Percentiles rank a stretch among this genome's conserved stretches.
Evolutionary conservation across 345 rosid genomes (phyloP).

Genomic region (Salix dunnii): DNA sequence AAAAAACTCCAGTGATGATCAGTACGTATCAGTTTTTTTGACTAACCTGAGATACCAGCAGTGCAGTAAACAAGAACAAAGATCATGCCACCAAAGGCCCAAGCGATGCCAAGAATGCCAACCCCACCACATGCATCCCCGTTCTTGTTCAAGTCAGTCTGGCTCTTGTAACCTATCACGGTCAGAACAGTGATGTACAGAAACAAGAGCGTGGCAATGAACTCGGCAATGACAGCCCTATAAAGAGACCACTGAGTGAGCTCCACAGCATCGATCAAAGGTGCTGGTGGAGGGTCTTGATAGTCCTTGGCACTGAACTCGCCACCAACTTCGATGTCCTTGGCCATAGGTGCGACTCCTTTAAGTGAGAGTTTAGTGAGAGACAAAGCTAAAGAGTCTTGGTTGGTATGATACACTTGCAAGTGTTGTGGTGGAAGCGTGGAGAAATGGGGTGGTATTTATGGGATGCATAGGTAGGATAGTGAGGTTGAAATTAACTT

Average conservation of each 20-base stretch:
- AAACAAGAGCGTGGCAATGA: slow-evolving; percentile 42
- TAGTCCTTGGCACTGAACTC: slow-evolving; percentile 35
- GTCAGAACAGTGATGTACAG: slow-evolving; percentile 42
- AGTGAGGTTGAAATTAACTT: not conserved
- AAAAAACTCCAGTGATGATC: too few relatives aligned
- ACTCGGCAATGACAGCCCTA: slow-evolving; percentile 44
- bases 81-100: slow-evolving; percentile 53
- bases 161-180: slow-evolving; percentile 41
- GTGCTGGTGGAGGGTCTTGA: slow-evolving; percentile 46
- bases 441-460: not conserved
- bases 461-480: not conserved
- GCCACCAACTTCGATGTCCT: slow-evolving; percentile 28
- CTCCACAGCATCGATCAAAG: slow-evolving; percentile 37
- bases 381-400: not conserved
- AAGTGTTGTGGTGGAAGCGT: not conserved
- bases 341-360: slow-evolving; percentile 20
- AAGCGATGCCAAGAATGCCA: slow-evolving; percentile 44
- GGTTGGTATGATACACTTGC: not conserved
- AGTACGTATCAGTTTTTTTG: too few relatives aligned
- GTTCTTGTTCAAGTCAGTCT: slow-evolving; percentile 16
- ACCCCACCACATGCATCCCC: slow-evolving; percentile 32
- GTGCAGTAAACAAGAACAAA: slow-evolving; percentile 49
- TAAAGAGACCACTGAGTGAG: slow-evolving; percentile 40
- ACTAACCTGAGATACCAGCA: slow-evolving; percentile 40
- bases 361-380: not conserved